These are phyloP conservation scores for Termitomyces sp. DNA, from an alignment of 768 basidiomycete species.

Conservation along the genomic window DNA sequence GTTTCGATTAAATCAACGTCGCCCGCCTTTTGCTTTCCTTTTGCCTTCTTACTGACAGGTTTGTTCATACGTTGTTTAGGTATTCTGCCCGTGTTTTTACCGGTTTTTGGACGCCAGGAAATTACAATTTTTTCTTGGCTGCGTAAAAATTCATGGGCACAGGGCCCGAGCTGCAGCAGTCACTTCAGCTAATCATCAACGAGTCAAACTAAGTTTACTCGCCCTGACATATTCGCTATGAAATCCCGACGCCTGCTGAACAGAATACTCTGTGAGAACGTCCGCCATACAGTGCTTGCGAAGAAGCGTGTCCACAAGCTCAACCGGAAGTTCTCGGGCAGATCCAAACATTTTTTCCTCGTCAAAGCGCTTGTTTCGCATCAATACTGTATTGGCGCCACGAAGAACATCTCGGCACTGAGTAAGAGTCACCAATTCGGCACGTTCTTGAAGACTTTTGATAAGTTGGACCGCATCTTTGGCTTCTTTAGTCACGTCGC, in stretches of 20 bases:
- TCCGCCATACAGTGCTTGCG: slow-evolving; percentile 46
- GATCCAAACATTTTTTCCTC: slow-evolving; percentile 46
- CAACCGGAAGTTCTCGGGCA: slow-evolving; percentile 41
- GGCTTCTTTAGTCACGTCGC: slow-evolving; percentile 62
- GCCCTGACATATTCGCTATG: slow-evolving; percentile 51
- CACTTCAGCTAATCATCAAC: not conserved
- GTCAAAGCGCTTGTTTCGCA: slow-evolving; percentile 43
- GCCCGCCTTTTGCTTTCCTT: slow-evolving; percentile 20
- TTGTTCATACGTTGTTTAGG: slow-evolving; percentile 11
- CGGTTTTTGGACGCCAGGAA: slow-evolving; percentile 25
- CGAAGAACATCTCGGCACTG: slow-evolving; percentile 60
- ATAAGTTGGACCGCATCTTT: slow-evolving; percentile 54
- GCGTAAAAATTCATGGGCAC: slow-evolving; percentile 22
- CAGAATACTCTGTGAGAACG: slow-evolving; percentile 41
- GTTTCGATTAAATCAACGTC: slow-evolving; percentile 28
- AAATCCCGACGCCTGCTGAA: slow-evolving; percentile 39
- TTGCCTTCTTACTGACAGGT: slow-evolving; percentile 18
- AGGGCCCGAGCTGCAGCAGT: slow-evolving; percentile 26
- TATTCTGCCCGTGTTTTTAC: slow-evolving; percentile 18
- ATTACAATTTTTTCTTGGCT: slow-evolving; percentile 20
- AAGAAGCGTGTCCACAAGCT: slow-evolving; percentile 63
- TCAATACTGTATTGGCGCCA: slow-evolving; percentile 48
- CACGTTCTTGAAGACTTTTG: slow-evolving; percentile 32
- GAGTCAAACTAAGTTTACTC: slow-evolving; percentile 1
- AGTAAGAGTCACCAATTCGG: slow-evolving; percentile 50